Percentiles rank a stretch among this genome's conserved stretches.
These are phyloP conservation scores for Ordospora colligata DNA, from an alignment of 371 early-diverging fungal species.

Conservation along the genomic window DNA sequence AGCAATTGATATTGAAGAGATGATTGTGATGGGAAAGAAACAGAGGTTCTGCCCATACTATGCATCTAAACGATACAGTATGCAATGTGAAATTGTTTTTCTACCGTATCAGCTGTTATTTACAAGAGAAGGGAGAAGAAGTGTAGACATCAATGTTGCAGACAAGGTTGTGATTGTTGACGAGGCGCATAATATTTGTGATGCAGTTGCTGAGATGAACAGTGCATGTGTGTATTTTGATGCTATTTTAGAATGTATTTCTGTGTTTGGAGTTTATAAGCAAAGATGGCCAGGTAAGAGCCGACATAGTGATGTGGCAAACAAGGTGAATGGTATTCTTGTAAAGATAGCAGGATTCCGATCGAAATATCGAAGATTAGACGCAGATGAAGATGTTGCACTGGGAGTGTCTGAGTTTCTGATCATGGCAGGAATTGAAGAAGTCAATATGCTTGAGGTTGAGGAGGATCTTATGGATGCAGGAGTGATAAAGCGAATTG, in stretches of 20 bases:
- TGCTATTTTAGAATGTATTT: slow-evolving; percentile 2
- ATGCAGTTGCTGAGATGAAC: slow-evolving; percentile 54
- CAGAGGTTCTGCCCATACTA: slow-evolving; percentile 60
- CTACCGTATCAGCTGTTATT: slow-evolving; percentile 59
- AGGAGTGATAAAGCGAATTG: slow-evolving; percentile 22
- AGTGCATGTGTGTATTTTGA: slow-evolving; percentile 26
- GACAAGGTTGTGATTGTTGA: slow-evolving; percentile 59
- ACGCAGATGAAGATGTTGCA: slow-evolving; percentile 18
- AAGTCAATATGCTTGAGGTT: slow-evolving; percentile 55
- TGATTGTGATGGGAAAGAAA: slow-evolving; percentile 26
- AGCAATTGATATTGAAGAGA: slow-evolving; percentile 54
- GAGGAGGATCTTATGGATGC: slow-evolving; percentile 39
- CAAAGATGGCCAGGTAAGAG: not conserved
- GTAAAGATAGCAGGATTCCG: slow-evolving; percentile 6
- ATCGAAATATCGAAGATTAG: not conserved
- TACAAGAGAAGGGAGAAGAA: slow-evolving; percentile 46
- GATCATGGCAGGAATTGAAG: slow-evolving; percentile 32
- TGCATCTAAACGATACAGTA: slow-evolving; percentile 36
- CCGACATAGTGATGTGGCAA: slow-evolving; percentile 11
- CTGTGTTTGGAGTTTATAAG: slow-evolving; percentile 9
- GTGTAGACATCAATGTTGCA: slow-evolving; percentile 40
- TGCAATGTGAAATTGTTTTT: slow-evolving; percentile 53
- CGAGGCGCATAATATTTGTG: slow-evolving; percentile 62
- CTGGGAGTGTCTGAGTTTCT: slow-evolving; percentile 49
- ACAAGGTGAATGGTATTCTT: slow-evolving; percentile 23